phyloP scores from a whole-genome alignment of 1,284 basidiomycete genomes.

The Tetrapyrgos nigripes region DNA sequence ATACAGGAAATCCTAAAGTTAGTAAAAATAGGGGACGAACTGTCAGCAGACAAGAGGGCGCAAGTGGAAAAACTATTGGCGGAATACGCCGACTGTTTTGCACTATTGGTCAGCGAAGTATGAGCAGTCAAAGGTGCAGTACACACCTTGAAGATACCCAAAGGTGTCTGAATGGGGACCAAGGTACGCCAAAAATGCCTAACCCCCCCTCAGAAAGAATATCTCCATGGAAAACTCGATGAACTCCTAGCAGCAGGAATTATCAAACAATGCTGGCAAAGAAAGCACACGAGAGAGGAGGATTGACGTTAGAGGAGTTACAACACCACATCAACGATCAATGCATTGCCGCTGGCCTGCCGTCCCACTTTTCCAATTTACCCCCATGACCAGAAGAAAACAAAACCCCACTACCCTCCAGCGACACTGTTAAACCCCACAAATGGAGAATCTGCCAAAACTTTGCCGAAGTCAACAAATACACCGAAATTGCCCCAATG shows the following conservation, averaged over 20 bases:
- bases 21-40: constrained; percentile 10
- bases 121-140: constrained; percentile 4
- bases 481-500: no score
- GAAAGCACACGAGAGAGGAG: constrained; percentile 34
- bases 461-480: constrained; percentile 40
- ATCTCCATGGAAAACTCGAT: constrained; percentile 29
- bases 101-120: constrained; percentile 17
- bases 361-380: constrained; percentile 11
- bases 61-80: constrained; percentile 4
- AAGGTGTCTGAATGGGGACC: not conserved
- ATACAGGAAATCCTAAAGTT: constrained; percentile 2
- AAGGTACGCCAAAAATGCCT: not conserved
- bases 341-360: constrained; percentile 29
- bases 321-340: constrained; percentile 33
- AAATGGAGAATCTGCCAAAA: constrained; percentile 46
- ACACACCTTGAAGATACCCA: constrained; percentile 15
- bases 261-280: constrained; percentile 35
- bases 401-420: no score
- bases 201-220: constrained; percentile 34
- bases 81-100: constrained; percentile 17
- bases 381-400: constrained; percentile 15
- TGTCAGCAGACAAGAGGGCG: constrained; percentile 5
- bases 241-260: constrained; percentile 35
- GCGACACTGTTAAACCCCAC: no score
- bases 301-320: constrained; percentile 34